These are phyloP conservation scores for Panicum miliaceum DNA, from an alignment of 176 grass and related monocot genomes.

Conservation along the genomic window DNA sequence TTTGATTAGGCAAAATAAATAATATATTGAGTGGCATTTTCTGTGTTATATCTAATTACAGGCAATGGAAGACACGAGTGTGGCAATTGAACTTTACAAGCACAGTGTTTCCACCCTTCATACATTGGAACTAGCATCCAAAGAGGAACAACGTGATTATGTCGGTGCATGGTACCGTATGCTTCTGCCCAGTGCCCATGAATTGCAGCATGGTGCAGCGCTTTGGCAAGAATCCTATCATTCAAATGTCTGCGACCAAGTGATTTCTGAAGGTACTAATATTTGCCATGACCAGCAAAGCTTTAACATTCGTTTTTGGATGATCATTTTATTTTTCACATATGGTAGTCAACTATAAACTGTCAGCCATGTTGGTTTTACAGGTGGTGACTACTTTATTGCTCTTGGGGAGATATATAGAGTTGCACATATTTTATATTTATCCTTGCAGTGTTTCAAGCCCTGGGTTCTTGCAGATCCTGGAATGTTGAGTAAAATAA, in stretches of 20 bases:
- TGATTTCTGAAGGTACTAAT: slow-evolving; percentile 60
- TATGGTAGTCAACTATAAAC: slow-evolving; percentile 36
- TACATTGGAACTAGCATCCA: slow-evolving; percentile 54
- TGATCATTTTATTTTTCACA: slow-evolving; percentile 20
- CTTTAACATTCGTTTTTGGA: neutral
- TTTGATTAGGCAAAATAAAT: neutral
- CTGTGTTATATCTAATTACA: slow-evolving; percentile 30
- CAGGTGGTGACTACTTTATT: slow-evolving; percentile 59
- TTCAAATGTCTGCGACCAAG: slow-evolving; percentile 33
- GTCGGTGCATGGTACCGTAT: slow-evolving; percentile 55
- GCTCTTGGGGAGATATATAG: slow-evolving; percentile 64
- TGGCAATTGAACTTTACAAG: slow-evolving; percentile 61
- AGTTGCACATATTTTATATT: slow-evolving; percentile 52
- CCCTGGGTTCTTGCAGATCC: slow-evolving; percentile 63
- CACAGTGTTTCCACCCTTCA: slow-evolving; percentile 49
- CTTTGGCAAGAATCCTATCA: slow-evolving; percentile 56
- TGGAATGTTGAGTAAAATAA: slow-evolving; percentile 51
- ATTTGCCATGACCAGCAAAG: neutral
- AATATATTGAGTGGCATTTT: slow-evolving; percentile 1
- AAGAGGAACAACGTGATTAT: slow-evolving; percentile 60
- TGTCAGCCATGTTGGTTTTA: slow-evolving; percentile 25
- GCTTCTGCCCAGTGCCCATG: slow-evolving; percentile 54
- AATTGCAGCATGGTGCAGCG: slow-evolving; percentile 58
- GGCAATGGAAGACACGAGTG: slow-evolving; percentile 40
- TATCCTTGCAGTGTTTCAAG: slow-evolving; percentile 56